These are phyloP conservation scores for Graphilbum sp. DNA, from an alignment of 2,329 filamentous ascomycete species.

Conservation along the genomic window DNA sequence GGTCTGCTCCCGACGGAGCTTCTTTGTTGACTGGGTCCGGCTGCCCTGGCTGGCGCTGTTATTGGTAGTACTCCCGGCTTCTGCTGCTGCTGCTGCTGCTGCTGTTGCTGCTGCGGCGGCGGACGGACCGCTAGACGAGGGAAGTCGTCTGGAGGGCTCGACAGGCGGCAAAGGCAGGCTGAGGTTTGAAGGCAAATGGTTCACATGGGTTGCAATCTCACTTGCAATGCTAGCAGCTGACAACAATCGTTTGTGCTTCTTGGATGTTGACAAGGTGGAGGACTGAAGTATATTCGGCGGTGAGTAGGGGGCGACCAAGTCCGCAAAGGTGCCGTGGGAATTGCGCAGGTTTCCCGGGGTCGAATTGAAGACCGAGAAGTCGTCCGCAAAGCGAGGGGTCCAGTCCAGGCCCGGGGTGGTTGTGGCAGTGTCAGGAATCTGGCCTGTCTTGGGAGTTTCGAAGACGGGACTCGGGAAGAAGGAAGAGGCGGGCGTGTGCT, in stretches of 20 bases:
- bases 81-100: neutral
- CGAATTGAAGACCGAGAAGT: conserved; percentile 49
- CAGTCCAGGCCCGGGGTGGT: conserved; percentile 19
- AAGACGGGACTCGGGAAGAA: conserved; percentile 38
- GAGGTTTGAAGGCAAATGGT: conserved; percentile 38
- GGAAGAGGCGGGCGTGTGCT: conserved; percentile 35
- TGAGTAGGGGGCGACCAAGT: conserved; percentile 21
- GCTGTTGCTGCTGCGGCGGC: conserved; percentile 2
- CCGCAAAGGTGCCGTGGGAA: conserved; percentile 26
- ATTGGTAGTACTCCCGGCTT: no score
- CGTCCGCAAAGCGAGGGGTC: conserved; percentile 47
- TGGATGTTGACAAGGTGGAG: conserved; percentile 13
- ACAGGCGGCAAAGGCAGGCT: conserved; percentile 40
- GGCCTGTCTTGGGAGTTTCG: conserved; percentile 36
- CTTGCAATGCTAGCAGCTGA: conserved; percentile 31
- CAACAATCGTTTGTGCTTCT: conserved; percentile 26
- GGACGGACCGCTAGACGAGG: conserved; percentile 33
- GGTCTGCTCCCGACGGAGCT: conserved; percentile 24
- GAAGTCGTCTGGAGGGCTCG: conserved; percentile 38
- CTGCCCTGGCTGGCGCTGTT: conserved; percentile 1
- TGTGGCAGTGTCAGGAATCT: conserved; percentile 15
- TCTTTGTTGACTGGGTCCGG: conserved; percentile 23
- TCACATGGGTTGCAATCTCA: conserved; percentile 44
- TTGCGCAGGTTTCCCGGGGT: conserved; percentile 41
- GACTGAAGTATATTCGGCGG: conserved; percentile 12